Percentiles rank a stretch among this genome's conserved stretches.
Conservation (phyloP, 2,329 filamentous ascomycete genomes). For the Parasarocladium wereldwijsianum region DNA sequence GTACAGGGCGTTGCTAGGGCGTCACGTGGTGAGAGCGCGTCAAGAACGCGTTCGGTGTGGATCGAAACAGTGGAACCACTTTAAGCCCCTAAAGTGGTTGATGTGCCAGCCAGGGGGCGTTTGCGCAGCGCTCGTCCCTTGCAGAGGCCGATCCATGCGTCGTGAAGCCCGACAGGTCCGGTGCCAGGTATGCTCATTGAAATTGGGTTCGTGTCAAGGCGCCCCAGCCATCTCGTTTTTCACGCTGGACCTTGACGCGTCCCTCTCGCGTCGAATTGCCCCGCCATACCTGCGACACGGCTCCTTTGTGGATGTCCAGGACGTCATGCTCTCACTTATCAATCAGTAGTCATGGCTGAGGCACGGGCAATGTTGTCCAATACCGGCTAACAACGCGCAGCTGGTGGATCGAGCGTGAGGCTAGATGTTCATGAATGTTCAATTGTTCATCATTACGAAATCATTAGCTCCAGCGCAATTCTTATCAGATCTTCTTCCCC, state of each 20-base stretch:
- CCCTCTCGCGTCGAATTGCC: neutral
- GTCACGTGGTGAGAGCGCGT: slow-evolving; percentile 20
- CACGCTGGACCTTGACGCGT: neutral
- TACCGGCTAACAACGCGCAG: no score
- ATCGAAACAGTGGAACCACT: slow-evolving; percentile 1
- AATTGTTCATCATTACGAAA: no score
- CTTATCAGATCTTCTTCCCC: slow-evolving; percentile 10
- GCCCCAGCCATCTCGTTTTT: neutral
- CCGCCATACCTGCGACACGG: neutral
- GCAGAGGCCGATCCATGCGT: neutral
- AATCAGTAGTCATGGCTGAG: slow-evolving; percentile 7
- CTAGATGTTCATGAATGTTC: no score
- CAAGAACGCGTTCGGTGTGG: slow-evolving; percentile 6
- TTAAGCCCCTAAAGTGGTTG: slow-evolving; percentile 2
- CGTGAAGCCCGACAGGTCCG: slow-evolving; percentile 2
- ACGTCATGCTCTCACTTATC: slow-evolving; percentile 6
- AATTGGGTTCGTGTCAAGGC: neutral
- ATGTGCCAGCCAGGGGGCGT: slow-evolving; percentile 2
- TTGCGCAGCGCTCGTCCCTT: no score
- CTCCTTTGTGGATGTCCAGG: neutral
- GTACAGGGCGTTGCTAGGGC: slow-evolving; percentile 18
- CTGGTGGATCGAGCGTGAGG: no score
- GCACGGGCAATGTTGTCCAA: no score
- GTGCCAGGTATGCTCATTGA: slow-evolving; percentile 1
- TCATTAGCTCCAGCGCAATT: slow-evolving; percentile 12